Conservation (phyloP, 2,329 filamentous ascomycete genomes). For the Arthrobotrys pseudoclavata region DNA sequence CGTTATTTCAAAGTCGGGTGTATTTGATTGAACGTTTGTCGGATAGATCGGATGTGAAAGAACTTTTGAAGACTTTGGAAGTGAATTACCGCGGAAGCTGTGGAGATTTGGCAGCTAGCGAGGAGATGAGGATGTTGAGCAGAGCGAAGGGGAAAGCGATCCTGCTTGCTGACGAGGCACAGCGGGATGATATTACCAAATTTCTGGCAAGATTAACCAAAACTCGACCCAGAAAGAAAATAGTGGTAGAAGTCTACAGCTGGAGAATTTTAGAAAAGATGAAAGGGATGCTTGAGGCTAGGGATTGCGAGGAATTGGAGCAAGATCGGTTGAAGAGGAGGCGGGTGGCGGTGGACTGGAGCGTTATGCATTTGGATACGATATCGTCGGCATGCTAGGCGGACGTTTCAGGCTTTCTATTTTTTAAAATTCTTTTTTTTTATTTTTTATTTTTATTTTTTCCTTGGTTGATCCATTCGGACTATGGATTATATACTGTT, state of each 20-base stretch:
- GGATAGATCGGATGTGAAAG: slow-evolving; percentile 35
- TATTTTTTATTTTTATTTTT: neutral
- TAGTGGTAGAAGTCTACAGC: slow-evolving; percentile 49
- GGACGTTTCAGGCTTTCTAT: neutral
- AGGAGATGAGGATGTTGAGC: neutral
- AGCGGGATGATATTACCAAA: slow-evolving; percentile 34
- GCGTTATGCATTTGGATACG: slow-evolving; percentile 56
- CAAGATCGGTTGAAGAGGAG: too few relatives aligned
- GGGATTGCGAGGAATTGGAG: slow-evolving; percentile 5
- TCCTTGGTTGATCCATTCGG: neutral
- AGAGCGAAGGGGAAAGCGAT: slow-evolving; percentile 37
- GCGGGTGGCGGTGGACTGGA: slow-evolving; percentile 39
- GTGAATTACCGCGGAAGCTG: slow-evolving; percentile 35
- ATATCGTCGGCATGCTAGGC: slow-evolving; percentile 35
- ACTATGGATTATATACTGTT: neutral
- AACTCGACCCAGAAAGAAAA: slow-evolving; percentile 16
- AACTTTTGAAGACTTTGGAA: slow-evolving; percentile 30
- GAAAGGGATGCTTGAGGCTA: slow-evolving; percentile 24
- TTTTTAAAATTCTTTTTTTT: neutral
- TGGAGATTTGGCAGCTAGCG: slow-evolving; percentile 16
- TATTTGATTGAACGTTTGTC: slow-evolving; percentile 55
- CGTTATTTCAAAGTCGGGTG: slow-evolving; percentile 40
- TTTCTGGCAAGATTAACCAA: slow-evolving; percentile 28
- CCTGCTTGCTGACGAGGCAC: slow-evolving; percentile 48
- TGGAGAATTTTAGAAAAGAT: slow-evolving; percentile 59